phyloP scores from a whole-genome alignment of 1,284 basidiomycete genomes.

The Cutaneotrichosporon cutaneum region DNA sequence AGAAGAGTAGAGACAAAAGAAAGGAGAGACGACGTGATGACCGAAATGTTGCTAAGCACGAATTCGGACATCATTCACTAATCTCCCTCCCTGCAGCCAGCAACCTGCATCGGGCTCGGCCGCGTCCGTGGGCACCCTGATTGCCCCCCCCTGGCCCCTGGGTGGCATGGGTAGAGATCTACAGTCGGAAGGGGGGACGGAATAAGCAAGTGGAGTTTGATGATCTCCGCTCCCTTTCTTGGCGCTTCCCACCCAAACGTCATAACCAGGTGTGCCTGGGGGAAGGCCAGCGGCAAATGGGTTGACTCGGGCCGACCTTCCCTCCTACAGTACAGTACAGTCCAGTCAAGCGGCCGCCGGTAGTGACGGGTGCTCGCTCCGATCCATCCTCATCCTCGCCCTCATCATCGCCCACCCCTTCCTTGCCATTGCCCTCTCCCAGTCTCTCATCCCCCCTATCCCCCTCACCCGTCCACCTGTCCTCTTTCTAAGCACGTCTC shows the following conservation, averaged over 20 bases:
- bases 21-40: background rate
- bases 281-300: too few species aligned
- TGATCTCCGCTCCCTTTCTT: background rate
- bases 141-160: too few species aligned
- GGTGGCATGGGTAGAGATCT: too few species aligned
- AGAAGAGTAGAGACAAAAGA: background rate
- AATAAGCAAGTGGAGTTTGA: background rate
- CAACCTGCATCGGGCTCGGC: too few species aligned
- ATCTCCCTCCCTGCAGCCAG: too few species aligned
- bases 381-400: background rate
- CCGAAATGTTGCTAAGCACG: constrained; percentile 2
- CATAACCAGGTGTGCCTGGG: background rate
- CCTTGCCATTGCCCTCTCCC: background rate
- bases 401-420: background rate
- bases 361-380: background rate
- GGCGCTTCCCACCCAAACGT: background rate
- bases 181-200: background rate
- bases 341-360: too few species aligned
- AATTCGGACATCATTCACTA: background rate
- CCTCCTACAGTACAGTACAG: too few species aligned
- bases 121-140: too few species aligned
- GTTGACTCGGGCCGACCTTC: background rate
- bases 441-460: background rate
- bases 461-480: background rate
- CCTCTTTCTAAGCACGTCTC: too few species aligned